Evolutionary conservation across 1,139 yeast species (phyloP).

Genomic region (Geotrichum siamense): DNA sequence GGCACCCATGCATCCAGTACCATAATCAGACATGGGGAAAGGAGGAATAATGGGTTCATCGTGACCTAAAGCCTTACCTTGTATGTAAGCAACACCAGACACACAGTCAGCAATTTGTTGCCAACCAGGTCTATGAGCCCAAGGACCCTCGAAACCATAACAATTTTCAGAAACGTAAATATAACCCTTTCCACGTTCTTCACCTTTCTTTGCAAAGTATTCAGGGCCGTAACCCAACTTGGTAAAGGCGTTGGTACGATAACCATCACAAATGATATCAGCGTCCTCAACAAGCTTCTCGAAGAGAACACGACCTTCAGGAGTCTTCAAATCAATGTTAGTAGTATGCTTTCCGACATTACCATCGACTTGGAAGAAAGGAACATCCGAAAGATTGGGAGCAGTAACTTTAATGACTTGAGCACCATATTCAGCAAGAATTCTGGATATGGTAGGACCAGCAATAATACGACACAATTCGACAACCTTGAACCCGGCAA

Average conservation of each 20-base stretch:
- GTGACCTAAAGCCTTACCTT: constrained; percentile 32
- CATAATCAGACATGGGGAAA: constrained; percentile 37
- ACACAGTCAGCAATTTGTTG: constrained; percentile 37
- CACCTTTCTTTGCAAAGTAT: constrained; percentile 27
- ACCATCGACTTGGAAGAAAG: constrained; percentile 35
- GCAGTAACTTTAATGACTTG: constrained; percentile 34
- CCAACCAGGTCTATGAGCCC: constrained; percentile 36
- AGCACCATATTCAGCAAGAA: constrained; percentile 36
- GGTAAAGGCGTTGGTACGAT: constrained; percentile 32
- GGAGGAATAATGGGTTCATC: constrained; percentile 37
- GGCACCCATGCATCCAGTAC: constrained; percentile 36
- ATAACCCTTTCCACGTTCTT: constrained; percentile 32
- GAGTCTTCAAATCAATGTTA: constrained; percentile 30
- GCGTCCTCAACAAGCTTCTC: constrained; percentile 32
- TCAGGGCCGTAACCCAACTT: constrained; percentile 33
- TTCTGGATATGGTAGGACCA: constrained; percentile 34
- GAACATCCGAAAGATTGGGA: constrained; percentile 32
- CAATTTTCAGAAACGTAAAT: constrained; percentile 36
- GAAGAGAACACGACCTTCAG: constrained; percentile 27
- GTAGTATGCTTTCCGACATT: constrained; percentile 36
- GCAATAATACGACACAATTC: constrained; percentile 36
- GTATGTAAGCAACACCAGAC: constrained; percentile 36
- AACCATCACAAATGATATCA: constrained; percentile 34
- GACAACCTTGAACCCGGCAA: constrained; percentile 33
- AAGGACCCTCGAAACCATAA: constrained; percentile 34